Percentiles rank a stretch among this genome's conserved stretches.
These are phyloP conservation scores for Penicillium sp. DNA, from an alignment of 2,329 filamentous ascomycete genomes.

Conservation along the genomic window DNA sequence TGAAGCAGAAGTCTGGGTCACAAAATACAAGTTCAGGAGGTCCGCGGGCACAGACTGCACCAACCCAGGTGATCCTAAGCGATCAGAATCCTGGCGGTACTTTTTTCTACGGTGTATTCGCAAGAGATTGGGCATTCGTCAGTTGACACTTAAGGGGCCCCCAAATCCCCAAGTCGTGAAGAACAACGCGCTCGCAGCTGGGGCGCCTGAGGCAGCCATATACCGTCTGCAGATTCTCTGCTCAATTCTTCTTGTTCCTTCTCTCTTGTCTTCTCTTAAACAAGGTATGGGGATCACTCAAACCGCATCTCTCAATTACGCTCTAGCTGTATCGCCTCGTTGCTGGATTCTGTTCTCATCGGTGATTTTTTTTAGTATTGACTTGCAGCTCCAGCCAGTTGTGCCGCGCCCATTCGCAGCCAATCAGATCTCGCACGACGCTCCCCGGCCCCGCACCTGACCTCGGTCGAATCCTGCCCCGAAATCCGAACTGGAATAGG, in stretches of 20 bases:
- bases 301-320: no score
- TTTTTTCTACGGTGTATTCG: no score
- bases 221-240: no score
- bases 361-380: not conserved
- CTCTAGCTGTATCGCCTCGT: no score
- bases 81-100: not conserved
- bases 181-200: no score
- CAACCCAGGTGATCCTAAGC: not conserved
- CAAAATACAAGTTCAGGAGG: conserved; percentile 1
- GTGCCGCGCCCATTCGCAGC: not conserved
- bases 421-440: not conserved
- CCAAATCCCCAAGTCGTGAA: no score
- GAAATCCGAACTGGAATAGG: not conserved
- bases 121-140: no score
- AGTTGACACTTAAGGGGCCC: no score
- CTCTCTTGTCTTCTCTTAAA: no score
- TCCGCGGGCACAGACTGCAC: not conserved
- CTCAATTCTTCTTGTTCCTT: no score
- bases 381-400: not conserved
- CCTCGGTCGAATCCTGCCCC: conserved; percentile 2
- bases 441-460: not conserved
- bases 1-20: conserved; percentile 13
- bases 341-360: not conserved
- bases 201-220: no score
- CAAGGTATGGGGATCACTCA: no score